phyloP scores from a whole-genome alignment of 176 grass and related monocot genomes.

The Lolium rigidum region DNA sequence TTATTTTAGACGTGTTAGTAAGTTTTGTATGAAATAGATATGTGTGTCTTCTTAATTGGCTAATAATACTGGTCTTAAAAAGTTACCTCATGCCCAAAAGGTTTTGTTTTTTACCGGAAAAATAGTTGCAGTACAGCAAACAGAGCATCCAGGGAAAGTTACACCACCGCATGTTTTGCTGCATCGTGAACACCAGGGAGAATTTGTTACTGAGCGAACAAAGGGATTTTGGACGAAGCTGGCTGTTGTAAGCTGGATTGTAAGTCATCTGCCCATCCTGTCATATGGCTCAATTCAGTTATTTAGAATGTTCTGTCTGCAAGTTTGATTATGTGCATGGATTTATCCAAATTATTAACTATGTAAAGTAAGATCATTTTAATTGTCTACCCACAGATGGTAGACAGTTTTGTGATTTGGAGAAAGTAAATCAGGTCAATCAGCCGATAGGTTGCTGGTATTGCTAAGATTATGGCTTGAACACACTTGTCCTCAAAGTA shows the following conservation, averaged over 20 bases:
- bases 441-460: neutral
- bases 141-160: neutral
- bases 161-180: slow-evolving; percentile 7
- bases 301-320: slow-evolving; percentile 23
- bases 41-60: neutral
- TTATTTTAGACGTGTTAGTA: slow-evolving; percentile 3
- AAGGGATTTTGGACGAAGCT: slow-evolving; percentile 62
- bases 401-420: neutral
- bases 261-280: slow-evolving; percentile 50
- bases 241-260: slow-evolving; percentile 81
- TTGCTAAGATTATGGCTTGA: neutral
- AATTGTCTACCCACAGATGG: neutral
- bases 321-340: neutral
- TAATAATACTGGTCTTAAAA: neutral
- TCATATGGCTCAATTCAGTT: slow-evolving; percentile 32
- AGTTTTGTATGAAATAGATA: slow-evolving; percentile 38
- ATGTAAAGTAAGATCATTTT: slow-evolving; percentile 9
- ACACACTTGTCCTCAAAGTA: slow-evolving; percentile 8
- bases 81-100: neutral
- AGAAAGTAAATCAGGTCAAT: neutral
- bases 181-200: slow-evolving; percentile 33
- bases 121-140: slow-evolving; percentile 20
- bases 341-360: slow-evolving; percentile 1
- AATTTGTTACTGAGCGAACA: slow-evolving; percentile 48
- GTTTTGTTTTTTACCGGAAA: slow-evolving; percentile 37